phyloP scores from a whole-genome alignment of 78 protist species.

The Monosiga brevicollis region DNA sequence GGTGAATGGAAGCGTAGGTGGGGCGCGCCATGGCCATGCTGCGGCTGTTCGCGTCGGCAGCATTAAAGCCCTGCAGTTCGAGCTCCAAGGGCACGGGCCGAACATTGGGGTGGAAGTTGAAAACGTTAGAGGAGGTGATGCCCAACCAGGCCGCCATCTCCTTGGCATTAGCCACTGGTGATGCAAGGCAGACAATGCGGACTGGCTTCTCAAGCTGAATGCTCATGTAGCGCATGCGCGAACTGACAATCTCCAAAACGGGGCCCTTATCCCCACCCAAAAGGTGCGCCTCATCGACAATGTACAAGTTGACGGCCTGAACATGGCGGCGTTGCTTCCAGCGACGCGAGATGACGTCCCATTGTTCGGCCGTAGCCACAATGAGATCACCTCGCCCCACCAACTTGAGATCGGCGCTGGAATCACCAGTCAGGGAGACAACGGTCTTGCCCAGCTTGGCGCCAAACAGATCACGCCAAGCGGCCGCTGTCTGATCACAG shows the following conservation, averaged over 20 bases:
- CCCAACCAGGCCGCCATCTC: slow-evolving; percentile 78
- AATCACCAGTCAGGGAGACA: slow-evolving; percentile 57
- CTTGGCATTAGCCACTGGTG: slow-evolving; percentile 73
- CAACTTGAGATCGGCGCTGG: slow-evolving; percentile 33
- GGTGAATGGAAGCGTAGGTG: slow-evolving; percentile 44
- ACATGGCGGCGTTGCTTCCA: slow-evolving; percentile 78
- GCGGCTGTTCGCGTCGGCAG: slow-evolving; percentile 43
- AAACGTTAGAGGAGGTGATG: slow-evolving; percentile 30
- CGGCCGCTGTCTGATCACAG: slow-evolving; percentile 10
- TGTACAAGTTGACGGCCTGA: slow-evolving; percentile 51
- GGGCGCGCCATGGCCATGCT: slow-evolving; percentile 83
- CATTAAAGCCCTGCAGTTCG: slow-evolving; percentile 47
- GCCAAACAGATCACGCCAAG: slow-evolving; percentile 7
- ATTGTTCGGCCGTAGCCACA: slow-evolving; percentile 72
- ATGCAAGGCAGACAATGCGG: slow-evolving; percentile 73
- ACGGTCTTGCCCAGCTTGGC: slow-evolving; percentile 32
- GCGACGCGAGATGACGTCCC: slow-evolving; percentile 84
- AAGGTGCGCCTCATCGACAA: slow-evolving; percentile 87
- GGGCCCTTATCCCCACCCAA: slow-evolving; percentile 87
- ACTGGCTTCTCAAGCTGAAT: slow-evolving; percentile 32
- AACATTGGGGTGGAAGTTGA: slow-evolving; percentile 89
- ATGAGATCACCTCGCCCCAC: slow-evolving; percentile 28
- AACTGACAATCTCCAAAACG: slow-evolving; percentile 59
- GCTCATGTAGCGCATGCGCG: slow-evolving; percentile 84
- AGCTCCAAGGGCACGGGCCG: slow-evolving; percentile 92